A percentile compares a stretch with the other conserved stretches of the same genome.
Conservation (phyloP, 2,329 filamentous ascomycete genomes). For the Pseudofabraea citricarpa region DNA sequence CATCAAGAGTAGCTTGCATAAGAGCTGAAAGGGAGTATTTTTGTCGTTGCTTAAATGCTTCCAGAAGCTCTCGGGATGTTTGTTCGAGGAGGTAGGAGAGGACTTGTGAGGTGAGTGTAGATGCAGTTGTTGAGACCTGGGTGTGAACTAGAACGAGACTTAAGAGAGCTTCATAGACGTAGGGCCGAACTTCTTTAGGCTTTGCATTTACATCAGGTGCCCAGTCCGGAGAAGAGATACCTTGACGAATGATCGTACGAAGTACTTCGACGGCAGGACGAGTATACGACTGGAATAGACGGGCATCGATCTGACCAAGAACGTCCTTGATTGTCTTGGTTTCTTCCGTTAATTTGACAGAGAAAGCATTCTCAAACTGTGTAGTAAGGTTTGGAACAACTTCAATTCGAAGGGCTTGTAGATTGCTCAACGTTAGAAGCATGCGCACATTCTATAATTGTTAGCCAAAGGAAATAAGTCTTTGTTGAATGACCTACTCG, state of each 20-base stretch:
- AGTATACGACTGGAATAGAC: conserved; percentile 90
- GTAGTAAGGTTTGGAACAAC: conserved; percentile 84
- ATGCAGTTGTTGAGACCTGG: conserved; percentile 75
- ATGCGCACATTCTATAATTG: conserved; percentile 76
- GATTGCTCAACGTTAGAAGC: conserved; percentile 88
- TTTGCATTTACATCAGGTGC: conserved; percentile 49
- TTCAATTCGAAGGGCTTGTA: conserved; percentile 75
- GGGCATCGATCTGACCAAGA: conserved; percentile 81
- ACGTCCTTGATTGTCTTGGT: conserved; percentile 88
- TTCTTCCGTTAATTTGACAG: conserved; percentile 90
- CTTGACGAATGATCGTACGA: conserved; percentile 63
- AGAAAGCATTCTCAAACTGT: conserved; percentile 91
- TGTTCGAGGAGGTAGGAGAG: conserved; percentile 84
- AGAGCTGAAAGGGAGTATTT: conserved; percentile 74
- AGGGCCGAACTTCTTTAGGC: conserved; percentile 75
- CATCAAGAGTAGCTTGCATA: conserved; percentile 96
- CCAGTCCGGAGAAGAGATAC: conserved; percentile 71
- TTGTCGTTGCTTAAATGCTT: conserved; percentile 64
- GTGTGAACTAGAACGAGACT: conserved; percentile 86
- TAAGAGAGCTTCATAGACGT: conserved; percentile 84
- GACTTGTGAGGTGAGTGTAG: conserved; percentile 72
- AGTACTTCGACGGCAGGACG: conserved; percentile 68
- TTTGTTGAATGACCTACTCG: conserved; percentile 34
- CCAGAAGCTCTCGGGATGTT: conserved; percentile 72
- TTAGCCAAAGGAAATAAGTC: conserved; percentile 20